These are phyloP conservation scores for Rhinocladiella mackenziei DNA, from an alignment of 2,329 filamentous ascomycete genomes.

Conservation along the genomic window DNA sequence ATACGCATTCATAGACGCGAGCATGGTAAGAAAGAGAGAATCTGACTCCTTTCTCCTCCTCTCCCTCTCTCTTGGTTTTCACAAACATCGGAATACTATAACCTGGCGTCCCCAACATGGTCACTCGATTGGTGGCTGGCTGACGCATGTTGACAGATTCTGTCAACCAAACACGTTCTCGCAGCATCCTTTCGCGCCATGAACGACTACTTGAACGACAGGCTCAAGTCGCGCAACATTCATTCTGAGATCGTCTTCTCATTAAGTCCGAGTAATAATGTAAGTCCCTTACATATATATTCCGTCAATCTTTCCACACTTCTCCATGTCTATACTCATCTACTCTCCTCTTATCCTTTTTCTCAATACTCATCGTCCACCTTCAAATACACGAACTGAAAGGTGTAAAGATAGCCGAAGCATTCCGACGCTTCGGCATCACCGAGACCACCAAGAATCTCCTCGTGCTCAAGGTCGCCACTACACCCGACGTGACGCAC, in stretches of 20 bases:
- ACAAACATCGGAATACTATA: too few relatives aligned
- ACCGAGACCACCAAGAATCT: constrained; percentile 65
- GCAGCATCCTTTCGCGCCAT: constrained; percentile 75
- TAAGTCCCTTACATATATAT: too few relatives aligned
- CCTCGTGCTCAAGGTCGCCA: constrained; percentile 75
- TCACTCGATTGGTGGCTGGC: constrained; percentile 26
- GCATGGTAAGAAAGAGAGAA: constrained; percentile 65
- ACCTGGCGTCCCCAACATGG: neutral
- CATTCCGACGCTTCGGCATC: constrained; percentile 85
- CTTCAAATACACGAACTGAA: neutral
- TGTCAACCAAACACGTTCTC: constrained; percentile 67
- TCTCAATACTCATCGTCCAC: too few relatives aligned
- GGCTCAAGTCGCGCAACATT: constrained; percentile 74
- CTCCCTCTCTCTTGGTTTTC: neutral
- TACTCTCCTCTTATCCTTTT: too few relatives aligned
- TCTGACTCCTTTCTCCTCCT: neutral
- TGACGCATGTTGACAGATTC: neutral
- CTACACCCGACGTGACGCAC: constrained; percentile 45
- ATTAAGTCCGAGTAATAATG: constrained; percentile 75
- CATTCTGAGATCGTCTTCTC: constrained; percentile 84
- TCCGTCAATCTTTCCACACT: too few relatives aligned
- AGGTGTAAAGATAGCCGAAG: constrained; percentile 79
- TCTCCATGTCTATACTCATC: too few relatives aligned
- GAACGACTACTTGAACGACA: constrained; percentile 57
- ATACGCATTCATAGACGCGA: constrained; percentile 89